Evolutionary conservation across 495 filamentous ascomycete genomes (phyloP), one percentile per base, ranked within the genome.

Genomic region (Venustampulla echinocandica): DNA sequence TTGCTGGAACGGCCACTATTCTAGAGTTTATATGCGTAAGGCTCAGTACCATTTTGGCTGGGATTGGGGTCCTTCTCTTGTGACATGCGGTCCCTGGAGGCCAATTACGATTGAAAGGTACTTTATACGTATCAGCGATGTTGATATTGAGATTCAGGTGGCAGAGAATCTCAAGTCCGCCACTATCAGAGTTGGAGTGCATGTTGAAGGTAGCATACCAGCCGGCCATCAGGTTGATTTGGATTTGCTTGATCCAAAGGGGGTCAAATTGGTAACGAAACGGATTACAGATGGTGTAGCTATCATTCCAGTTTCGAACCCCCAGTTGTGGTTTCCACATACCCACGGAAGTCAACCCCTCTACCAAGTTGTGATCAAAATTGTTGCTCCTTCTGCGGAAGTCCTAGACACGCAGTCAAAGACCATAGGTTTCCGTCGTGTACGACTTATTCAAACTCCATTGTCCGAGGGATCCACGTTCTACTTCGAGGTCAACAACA

Each of bases 41-140:
- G 79, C 77, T 4, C 81, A 84, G 61, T 84, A 84, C 53, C 81
- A 84, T 53, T 87, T 80, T 79, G 85, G 85, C 27, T 90, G 85
- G 85, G 84, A 90, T 53, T 87, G 84, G 85, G 85, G 85, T 10
- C 84, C 85, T 21, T 71, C 79, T 10, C 53, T 88, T 21, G 66
- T 84, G 59, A 84, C 81, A 9, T 81, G 75, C 32, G 85, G 85
- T 4, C 82, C 82, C n/a, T 89, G 84, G 84, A 73, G 75, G 46
- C 75, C 78, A 2, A 68, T 87, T 7, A 64, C 58, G 1, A 60
- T 89, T 13, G 83, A 88, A 56, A 69, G 73, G 0, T 87, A 81
- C 54, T 62, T 61, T 13, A 62, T 65, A 0, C 39, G 75, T 5
- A 70, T 88, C 28, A 61, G 70, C 1, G 73, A 81, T 50, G 57